Percentiles rank a stretch among this genome's conserved stretches.
phyloP scores from a whole-genome alignment of 2,329 filamentous ascomycete genomes.

The Thelonectria olida region DNA sequence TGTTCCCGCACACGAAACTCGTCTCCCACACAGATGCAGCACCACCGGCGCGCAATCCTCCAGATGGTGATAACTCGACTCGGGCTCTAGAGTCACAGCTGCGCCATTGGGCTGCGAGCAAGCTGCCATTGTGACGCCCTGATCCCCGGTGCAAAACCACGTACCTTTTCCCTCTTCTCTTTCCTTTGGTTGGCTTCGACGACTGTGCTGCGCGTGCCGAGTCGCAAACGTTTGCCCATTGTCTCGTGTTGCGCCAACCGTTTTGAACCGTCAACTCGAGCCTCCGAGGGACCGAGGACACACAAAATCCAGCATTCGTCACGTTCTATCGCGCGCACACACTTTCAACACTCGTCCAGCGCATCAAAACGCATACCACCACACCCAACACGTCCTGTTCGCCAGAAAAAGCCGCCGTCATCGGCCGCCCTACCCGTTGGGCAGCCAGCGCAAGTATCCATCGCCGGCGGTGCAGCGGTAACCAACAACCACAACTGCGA shows the following conservation, averaged over 20 bases:
- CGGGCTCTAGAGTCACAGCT: conserved; percentile 22
- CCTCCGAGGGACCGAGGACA: neutral
- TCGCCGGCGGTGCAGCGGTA: neutral
- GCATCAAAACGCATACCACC: conserved; percentile 10
- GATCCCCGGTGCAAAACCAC: conserved; percentile 28
- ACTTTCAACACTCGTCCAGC: neutral
- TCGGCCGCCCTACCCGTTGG: conserved; percentile 18
- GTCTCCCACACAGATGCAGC: neutral
- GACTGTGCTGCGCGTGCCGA: conserved; percentile 24
- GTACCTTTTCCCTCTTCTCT: neutral
- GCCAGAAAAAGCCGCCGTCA: conserved; percentile 3
- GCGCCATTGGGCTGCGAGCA: conserved; percentile 36
- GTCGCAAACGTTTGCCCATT: neutral
- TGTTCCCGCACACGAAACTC: conserved; percentile 4
- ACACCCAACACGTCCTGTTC: neutral
- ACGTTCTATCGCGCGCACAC: neutral
- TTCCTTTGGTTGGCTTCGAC: conserved; percentile 15
- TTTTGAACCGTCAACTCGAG: neutral
- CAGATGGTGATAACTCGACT: conserved; percentile 28
- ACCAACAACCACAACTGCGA: conserved; percentile 8
- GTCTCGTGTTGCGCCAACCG: conserved; percentile 17
- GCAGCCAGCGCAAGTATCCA: conserved; percentile 11
- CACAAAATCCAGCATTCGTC: neutral
- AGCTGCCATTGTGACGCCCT: conserved; percentile 31
- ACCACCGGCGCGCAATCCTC: conserved; percentile 2